Percentiles rank a stretch among this genome's conserved stretches.
phyloP scores from a whole-genome alignment of 805 yeast genomes.

The Kodamaea kaohsiungensis region DNA sequence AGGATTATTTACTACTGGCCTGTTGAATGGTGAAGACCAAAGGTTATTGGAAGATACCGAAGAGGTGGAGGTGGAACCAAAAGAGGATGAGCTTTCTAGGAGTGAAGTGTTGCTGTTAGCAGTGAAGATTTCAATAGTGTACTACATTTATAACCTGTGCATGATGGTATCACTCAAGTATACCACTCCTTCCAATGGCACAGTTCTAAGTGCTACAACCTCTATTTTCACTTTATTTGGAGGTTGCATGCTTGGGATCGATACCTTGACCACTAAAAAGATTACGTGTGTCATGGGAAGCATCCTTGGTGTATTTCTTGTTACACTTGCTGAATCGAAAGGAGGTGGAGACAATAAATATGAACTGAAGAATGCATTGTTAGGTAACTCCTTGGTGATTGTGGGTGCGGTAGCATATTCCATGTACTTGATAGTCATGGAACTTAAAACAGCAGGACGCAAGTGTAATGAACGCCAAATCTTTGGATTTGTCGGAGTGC shows the following conservation, averaged over 20 bases:
- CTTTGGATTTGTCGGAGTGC: constrained; percentile 49
- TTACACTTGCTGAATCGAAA: constrained; percentile 38
- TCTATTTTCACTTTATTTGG: constrained; percentile 51
- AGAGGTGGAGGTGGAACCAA: background rate
- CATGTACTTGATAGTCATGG: constrained; percentile 44
- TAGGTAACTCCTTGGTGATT: constrained; percentile 49
- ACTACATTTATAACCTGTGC: constrained; percentile 41
- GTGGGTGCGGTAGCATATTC: constrained; percentile 50
- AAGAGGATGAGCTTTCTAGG: constrained; percentile 19
- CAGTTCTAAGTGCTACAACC: constrained; percentile 52
- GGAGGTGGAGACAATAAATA: constrained; percentile 26
- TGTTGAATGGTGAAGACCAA: constrained; percentile 11
- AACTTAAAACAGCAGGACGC: constrained; percentile 20
- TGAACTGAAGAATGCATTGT: constrained; percentile 36
- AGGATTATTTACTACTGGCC: constrained; percentile 13
- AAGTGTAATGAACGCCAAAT: constrained; percentile 48
- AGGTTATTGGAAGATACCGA: background rate
- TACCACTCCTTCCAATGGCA: constrained; percentile 55
- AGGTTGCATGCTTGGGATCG: constrained; percentile 43
- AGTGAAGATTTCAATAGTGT: constrained; percentile 40
- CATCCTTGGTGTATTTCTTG: constrained; percentile 46
- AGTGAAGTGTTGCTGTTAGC: constrained; percentile 39
- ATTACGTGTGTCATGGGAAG: constrained; percentile 45
- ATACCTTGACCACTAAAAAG: constrained; percentile 43
- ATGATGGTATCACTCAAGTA: constrained; percentile 45